Evolutionary conservation across 345 rosid genomes (phyloP), one percentile per base, ranked within the genome.

Genomic region (Salix caprea): DNA sequence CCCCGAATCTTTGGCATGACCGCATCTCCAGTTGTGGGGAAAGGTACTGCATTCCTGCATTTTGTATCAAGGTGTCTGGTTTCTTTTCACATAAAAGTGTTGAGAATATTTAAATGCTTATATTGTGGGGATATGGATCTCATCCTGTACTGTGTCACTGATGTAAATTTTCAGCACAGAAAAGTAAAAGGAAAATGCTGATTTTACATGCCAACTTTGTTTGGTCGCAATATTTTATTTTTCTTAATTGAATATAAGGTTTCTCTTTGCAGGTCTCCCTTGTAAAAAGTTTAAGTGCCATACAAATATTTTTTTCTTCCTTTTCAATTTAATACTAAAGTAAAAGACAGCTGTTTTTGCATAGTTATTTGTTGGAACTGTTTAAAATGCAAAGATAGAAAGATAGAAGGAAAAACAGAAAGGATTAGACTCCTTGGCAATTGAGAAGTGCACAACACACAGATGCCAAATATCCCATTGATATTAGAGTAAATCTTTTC

Each of bases 1-100:
- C 99, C 99, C 58, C 97, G 90, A 34, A 84, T 95, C 84, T 95
- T 95, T 85, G 99, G 99, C 84, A 92, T 95, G 99, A 95, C 99
- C 19, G 97, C 99, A 61, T 95, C 99, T 79, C 99, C 97, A 28
- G 83, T 95, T 62, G 91, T 92, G 67, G 97, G 99, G 72, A 89
- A 91, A 95, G 99, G 99, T 95, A 84, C 81, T 71, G 9, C 39
- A 39, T 64, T 9, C 12, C 68, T 74, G 19, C 64, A 69, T 19
- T 74, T 82, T 65, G 52, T 34, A 40, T 69, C 64, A 76, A 18
- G 66, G 21, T 70, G 15, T 18, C 58, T 13, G 42, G 30, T 65
- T 75, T 61, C 62, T 75, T 71, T 44, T 60, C 42, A 16, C 6
- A 74, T 58, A 6, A 46, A 70, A 40, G 70, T 30, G 24, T 30